Percentiles rank a stretch among this genome's conserved stretches.
phyloP scores from a whole-genome alignment of 495 filamentous ascomycete species.

The Wilcoxina mikolae region DNA sequence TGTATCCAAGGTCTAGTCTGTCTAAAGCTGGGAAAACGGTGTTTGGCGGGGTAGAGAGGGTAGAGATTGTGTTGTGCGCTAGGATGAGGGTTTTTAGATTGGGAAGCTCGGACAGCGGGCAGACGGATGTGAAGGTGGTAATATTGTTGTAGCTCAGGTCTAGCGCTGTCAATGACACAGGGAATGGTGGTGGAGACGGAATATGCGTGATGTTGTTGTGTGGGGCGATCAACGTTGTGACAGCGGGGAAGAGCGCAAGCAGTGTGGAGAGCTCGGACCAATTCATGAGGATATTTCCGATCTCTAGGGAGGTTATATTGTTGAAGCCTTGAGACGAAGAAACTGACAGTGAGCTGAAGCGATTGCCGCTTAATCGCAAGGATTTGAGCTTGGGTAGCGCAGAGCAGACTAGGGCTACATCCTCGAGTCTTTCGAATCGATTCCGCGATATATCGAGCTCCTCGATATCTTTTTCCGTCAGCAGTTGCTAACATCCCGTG shows the following conservation, averaged over 20 bases:
- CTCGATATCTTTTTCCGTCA: constrained; percentile 39
- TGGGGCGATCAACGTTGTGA: constrained; percentile 41
- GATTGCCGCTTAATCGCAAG: constrained; percentile 64
- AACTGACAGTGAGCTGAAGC: constrained; percentile 42
- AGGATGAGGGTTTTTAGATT: constrained; percentile 48
- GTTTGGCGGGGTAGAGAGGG: constrained; percentile 21
- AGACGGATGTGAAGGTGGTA: constrained; percentile 42
- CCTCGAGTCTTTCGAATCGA: constrained; percentile 50
- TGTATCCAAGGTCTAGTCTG: constrained; percentile 70
- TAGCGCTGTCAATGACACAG: constrained; percentile 42
- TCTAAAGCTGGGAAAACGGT: constrained; percentile 35
- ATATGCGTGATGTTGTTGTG: constrained; percentile 36
- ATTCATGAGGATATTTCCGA: constrained; percentile 55
- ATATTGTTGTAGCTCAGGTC: constrained; percentile 66
- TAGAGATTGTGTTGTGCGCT: constrained; percentile 40
- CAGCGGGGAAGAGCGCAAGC: constrained; percentile 38
- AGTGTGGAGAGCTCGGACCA: constrained; percentile 46
- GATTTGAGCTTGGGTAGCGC: constrained; percentile 46
- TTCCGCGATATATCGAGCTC: constrained; percentile 83
- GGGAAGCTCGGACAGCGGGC: constrained; percentile 40
- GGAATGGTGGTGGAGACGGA: constrained; percentile 36
- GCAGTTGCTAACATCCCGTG: not conserved
- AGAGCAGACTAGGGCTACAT: constrained; percentile 53
- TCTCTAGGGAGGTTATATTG: constrained; percentile 49
- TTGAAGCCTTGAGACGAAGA: constrained; percentile 33